phyloP scores from a whole-genome alignment of 2,329 filamentous ascomycete genomes.

The Aspergillus quadricinctus region DNA sequence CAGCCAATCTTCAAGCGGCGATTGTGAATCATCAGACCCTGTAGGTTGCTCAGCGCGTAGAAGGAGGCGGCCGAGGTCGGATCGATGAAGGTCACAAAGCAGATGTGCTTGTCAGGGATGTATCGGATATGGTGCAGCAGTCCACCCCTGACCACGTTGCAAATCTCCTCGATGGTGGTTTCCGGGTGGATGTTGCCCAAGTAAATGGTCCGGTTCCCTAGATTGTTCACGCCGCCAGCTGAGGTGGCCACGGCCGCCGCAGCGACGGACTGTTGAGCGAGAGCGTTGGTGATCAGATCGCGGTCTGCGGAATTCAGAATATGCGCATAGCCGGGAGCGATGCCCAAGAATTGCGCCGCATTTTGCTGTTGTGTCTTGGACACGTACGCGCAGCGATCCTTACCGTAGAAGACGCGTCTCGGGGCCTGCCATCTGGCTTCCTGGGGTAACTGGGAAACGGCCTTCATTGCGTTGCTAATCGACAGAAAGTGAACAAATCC shows the following conservation, averaged over 20 bases:
- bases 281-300: slow-evolving; percentile 90
- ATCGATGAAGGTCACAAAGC: slow-evolving; percentile 99
- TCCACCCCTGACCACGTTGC: slow-evolving; percentile 94
- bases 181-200: slow-evolving; percentile 98
- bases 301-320: slow-evolving; percentile 94
- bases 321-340: slow-evolving; percentile 92
- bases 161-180: slow-evolving; percentile 98
- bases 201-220: slow-evolving; percentile 96
- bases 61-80: slow-evolving; percentile 96
- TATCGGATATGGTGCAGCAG: slow-evolving; percentile 97
- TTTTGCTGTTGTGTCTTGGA: slow-evolving; percentile 99
- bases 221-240: slow-evolving; percentile 92
- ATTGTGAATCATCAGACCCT: slow-evolving; percentile 99
- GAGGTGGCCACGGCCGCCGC: slow-evolving; percentile 95
- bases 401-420: slow-evolving; percentile 95
- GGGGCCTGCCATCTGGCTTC: slow-evolving; percentile 96
- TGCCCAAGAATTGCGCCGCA: slow-evolving; percentile 94
- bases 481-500: slow-evolving; percentile 97
- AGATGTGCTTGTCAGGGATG: slow-evolving; percentile 99
- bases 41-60: slow-evolving; percentile 94
- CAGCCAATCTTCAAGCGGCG: slow-evolving; percentile 96
- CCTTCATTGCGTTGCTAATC: slow-evolving; percentile 97
- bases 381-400: slow-evolving; percentile 96
- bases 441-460: slow-evolving; percentile 90
- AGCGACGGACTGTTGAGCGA: slow-evolving; percentile 95